Evolutionary conservation across 768 basidiomycete genomes (phyloP).

Genomic region (Tylopilus subfusipes): DNA sequence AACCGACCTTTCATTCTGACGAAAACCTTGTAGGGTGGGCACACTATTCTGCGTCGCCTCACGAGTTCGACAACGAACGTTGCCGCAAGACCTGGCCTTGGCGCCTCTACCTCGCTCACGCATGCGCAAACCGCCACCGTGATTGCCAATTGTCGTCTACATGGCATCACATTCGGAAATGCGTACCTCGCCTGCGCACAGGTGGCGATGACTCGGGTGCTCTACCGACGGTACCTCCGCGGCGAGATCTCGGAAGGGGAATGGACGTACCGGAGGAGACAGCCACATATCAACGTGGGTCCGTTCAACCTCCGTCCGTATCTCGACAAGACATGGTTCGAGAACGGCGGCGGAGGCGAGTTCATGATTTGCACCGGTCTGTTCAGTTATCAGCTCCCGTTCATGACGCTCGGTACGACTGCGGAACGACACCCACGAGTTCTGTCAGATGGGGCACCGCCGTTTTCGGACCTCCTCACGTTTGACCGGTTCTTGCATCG

Average conservation of each 20-base stretch:
- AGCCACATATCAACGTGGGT: conserved; percentile 48
- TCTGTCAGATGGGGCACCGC: too few species aligned
- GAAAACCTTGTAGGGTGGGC: conserved; percentile 45
- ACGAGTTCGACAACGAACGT: conserved; percentile 34
- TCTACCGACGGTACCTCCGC: conserved; percentile 43
- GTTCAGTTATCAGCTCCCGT: conserved; percentile 34
- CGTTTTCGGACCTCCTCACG: too few species aligned
- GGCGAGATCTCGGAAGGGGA: conserved; percentile 49
- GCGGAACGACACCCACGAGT: not conserved
- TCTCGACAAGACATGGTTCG: too few species aligned
- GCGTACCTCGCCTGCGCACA: conserved; percentile 43
- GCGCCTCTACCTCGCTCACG: conserved; percentile 23
- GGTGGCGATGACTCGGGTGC: conserved; percentile 48
- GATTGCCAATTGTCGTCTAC: conserved; percentile 37
- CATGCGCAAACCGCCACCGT: conserved; percentile 31
- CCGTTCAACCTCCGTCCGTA: conserved; percentile 51
- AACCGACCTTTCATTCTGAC: not conserved
- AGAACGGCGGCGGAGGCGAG: too few species aligned
- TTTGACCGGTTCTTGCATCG: conserved; percentile 50
- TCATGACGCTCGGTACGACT: conserved; percentile 25
- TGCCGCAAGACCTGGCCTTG: conserved; percentile 37
- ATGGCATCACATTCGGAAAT: conserved; percentile 47
- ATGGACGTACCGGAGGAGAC: conserved; percentile 48
- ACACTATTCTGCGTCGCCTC: conserved; percentile 46
- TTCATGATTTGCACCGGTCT: conserved; percentile 43